A percentile compares a stretch with the other conserved stretches of the same genome.
phyloP scores from a whole-genome alignment of 768 basidiomycete genomes.

The Trametes elegans region DNA sequence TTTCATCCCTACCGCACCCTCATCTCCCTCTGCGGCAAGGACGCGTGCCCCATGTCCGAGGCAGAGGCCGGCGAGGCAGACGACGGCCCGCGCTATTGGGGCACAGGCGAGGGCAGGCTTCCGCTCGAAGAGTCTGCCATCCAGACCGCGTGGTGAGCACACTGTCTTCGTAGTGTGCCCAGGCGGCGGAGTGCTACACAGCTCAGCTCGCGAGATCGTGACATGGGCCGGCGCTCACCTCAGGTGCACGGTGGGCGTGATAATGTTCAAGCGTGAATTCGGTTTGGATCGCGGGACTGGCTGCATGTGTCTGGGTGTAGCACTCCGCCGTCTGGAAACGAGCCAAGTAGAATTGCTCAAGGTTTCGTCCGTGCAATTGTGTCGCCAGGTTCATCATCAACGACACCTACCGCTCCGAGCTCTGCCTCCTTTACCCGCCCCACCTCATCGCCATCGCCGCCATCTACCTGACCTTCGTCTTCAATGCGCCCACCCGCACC shows the following conservation, averaged over 20 bases:
- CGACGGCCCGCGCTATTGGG: slow-evolving; percentile 57
- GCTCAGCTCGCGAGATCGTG: too few relatives aligned
- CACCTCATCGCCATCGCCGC: slow-evolving; percentile 92
- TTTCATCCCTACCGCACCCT: slow-evolving; percentile 96
- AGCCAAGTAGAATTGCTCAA: too few relatives aligned
- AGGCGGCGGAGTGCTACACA: too few relatives aligned
- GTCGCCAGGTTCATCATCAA: slow-evolving; percentile 86
- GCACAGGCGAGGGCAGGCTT: slow-evolving; percentile 74
- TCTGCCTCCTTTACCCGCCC: slow-evolving; percentile 93
- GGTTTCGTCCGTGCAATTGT: background rate
- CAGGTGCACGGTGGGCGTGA: too few relatives aligned
- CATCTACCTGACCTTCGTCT: slow-evolving; percentile 82
- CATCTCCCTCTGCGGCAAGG: slow-evolving; percentile 69
- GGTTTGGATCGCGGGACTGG: too few relatives aligned
- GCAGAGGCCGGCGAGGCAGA: slow-evolving; percentile 59
- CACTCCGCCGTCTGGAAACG: too few relatives aligned
- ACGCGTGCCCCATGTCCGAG: slow-evolving; percentile 38
- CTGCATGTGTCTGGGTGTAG: too few relatives aligned
- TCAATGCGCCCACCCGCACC: slow-evolving; percentile 59
- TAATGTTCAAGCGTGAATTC: too few relatives aligned
- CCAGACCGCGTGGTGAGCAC: slow-evolving; percentile 84
- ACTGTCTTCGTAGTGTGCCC: too few relatives aligned
- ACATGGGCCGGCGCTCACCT: too few relatives aligned
- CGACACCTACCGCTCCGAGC: slow-evolving; percentile 90
- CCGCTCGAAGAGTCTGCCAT: slow-evolving; percentile 74